phyloP scores from a whole-genome alignment of 2,329 filamentous ascomycete species.

The Aspergillus carbonarius region DNA sequence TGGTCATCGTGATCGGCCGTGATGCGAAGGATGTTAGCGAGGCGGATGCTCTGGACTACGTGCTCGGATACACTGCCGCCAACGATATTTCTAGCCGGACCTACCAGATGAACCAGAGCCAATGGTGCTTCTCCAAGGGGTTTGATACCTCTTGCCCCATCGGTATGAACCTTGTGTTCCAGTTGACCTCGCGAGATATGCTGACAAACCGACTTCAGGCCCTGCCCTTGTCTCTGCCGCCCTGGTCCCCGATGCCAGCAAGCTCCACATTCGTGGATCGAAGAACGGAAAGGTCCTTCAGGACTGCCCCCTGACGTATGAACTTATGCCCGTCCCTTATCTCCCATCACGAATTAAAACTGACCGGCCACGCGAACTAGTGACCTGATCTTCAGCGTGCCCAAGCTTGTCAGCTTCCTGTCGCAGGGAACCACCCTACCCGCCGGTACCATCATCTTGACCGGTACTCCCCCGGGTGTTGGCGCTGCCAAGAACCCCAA shows the following conservation, averaged over 20 bases:
- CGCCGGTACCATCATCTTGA: slow-evolving; percentile 45
- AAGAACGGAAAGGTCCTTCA: slow-evolving; percentile 56
- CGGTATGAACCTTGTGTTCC: slow-evolving; percentile 31
- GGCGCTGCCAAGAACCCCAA: slow-evolving; percentile 42
- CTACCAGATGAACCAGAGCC: slow-evolving; percentile 54
- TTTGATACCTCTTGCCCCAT: slow-evolving; percentile 59
- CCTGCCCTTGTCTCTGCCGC: slow-evolving; percentile 50
- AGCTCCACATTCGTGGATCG: slow-evolving; percentile 35
- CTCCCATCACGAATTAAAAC: not conserved
- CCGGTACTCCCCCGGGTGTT: slow-evolving; percentile 46
- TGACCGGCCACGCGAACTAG: slow-evolving; percentile 30
- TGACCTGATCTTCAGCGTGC: slow-evolving; percentile 56
- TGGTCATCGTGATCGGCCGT: slow-evolving; percentile 57
- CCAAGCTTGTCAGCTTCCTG: slow-evolving; percentile 43
- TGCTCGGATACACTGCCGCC: slow-evolving; percentile 63
- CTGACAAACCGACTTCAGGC: slow-evolving; percentile 29
- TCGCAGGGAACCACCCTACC: slow-evolving; percentile 45
- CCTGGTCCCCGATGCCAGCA: slow-evolving; percentile 31
- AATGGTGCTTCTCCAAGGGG: slow-evolving; percentile 61
- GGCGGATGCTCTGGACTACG: slow-evolving; percentile 57
- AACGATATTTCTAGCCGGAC: slow-evolving; percentile 65
- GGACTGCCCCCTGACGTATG: slow-evolving; percentile 45
- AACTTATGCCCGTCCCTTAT: not conserved
- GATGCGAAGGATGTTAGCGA: slow-evolving; percentile 57
- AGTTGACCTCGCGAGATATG: not conserved